These are phyloP conservation scores for Ogataea neopini DNA, from an alignment of 805 yeast genomes.

Conservation along the genomic window DNA sequence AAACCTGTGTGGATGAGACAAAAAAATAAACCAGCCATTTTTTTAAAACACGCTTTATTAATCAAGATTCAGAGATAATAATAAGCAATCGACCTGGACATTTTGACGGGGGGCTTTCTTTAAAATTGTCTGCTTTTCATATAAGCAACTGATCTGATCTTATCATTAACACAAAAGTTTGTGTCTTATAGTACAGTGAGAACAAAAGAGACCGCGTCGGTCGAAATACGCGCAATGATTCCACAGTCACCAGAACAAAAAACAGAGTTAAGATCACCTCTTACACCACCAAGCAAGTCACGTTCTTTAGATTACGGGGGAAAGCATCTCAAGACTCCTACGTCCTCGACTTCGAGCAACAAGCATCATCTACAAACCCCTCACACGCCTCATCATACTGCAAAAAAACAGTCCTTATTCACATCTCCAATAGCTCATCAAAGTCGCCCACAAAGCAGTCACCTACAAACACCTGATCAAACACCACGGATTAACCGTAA, in stretches of 20 bases:
- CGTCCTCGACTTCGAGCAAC: slow-evolving; percentile 13
- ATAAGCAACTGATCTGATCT: neutral
- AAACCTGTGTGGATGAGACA: neutral
- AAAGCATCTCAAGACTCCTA: slow-evolving; percentile 23
- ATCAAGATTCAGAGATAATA: neutral
- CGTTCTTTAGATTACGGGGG: slow-evolving; percentile 2
- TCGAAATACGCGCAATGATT: slow-evolving; percentile 7
- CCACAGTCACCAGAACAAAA: slow-evolving; percentile 24
- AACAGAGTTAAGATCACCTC: slow-evolving; percentile 22
- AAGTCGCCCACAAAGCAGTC: slow-evolving; percentile 13
- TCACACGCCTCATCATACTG: slow-evolving; percentile 24
- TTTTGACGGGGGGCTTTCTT: neutral
- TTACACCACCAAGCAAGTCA: slow-evolving; percentile 28
- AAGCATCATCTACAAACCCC: slow-evolving; percentile 26
- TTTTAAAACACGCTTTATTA: slow-evolving; percentile 5
- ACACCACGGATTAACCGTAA: slow-evolving; percentile 27
- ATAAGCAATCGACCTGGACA: neutral
- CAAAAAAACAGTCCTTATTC: slow-evolving; percentile 15
- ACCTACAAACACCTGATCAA: slow-evolving; percentile 28
- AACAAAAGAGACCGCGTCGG: neutral
- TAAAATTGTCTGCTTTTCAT: neutral
- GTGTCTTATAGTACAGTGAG: neutral
- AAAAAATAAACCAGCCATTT: slow-evolving; percentile 24
- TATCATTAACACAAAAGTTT: neutral
- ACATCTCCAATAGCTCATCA: slow-evolving; percentile 20